phyloP scores from a whole-genome alignment of 495 filamentous ascomycete genomes.

The Hypoxylon perforatum region DNA sequence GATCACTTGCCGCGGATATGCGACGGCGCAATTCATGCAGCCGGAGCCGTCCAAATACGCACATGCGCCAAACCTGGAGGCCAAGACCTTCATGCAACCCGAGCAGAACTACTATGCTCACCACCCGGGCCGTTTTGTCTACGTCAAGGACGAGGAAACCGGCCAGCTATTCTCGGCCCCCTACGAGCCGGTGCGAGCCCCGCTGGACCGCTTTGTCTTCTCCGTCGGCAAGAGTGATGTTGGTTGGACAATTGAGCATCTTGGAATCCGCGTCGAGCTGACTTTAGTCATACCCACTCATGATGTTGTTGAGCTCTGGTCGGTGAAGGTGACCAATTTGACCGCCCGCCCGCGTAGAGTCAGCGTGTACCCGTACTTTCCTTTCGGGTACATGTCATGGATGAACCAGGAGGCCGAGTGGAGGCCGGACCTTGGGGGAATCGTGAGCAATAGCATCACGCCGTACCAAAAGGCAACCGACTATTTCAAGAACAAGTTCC shows the following conservation, averaged over 20 bases:
- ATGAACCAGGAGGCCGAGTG: constrained; percentile 69
- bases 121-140: constrained; percentile 68
- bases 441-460: constrained; percentile 62
- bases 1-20: constrained; percentile 66
- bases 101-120: constrained; percentile 69
- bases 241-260: constrained; percentile 61
- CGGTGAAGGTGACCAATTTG: constrained; percentile 63
- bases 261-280: constrained; percentile 64
- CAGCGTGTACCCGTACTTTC: constrained; percentile 66
- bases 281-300: constrained; percentile 61
- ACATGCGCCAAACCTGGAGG: constrained; percentile 66
- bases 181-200: constrained; percentile 64
- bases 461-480: constrained; percentile 67
- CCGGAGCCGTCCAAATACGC: constrained; percentile 68
- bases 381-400: constrained; percentile 70
- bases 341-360: constrained; percentile 55
- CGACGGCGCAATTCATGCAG: constrained; percentile 69
- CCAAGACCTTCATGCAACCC: constrained; percentile 69
- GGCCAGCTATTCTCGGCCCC: constrained; percentile 65
- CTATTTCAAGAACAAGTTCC: constrained; percentile 66
- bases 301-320: constrained; percentile 67
- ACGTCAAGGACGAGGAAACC: constrained; percentile 67
- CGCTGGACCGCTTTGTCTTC: constrained; percentile 61
- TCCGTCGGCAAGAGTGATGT: constrained; percentile 66
- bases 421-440: constrained; percentile 56